Base-by-base conservation (phyloP, 108 stramenopile species). In the Conticribra guillardii region DNA sequence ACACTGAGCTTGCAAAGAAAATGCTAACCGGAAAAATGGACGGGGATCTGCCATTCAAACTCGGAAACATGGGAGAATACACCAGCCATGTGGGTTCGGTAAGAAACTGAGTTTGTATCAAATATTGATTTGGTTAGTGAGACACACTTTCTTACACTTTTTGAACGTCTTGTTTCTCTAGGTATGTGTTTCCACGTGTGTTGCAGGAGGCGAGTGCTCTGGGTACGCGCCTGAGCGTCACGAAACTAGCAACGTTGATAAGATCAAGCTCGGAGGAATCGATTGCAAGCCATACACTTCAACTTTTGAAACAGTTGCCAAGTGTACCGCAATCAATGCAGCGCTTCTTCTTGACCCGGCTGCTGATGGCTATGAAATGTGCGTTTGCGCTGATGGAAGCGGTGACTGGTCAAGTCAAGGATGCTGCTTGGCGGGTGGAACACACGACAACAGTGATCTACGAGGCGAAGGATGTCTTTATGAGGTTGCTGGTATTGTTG, bases 261-360 rank as follows among this genome's bases (percentile, higher is more conserved):
- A 82, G 54, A 61, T 79, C 51, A 74, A 74, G 50, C 82, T 82
- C 31, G 82, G 82, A 17, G 82, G 78, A 3, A 82, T 82, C 67
- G 67, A 79, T 17, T 82, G 82, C 73, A 79, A 60, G 47, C 82
- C 82, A 14, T 82, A 75, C 61, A 78, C 82, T 17, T 46, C 82
- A 33, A 79, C 82, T 9, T 82, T 67, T 37, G 78, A 73, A 46
- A 74, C 77, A 32, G 54, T 69, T 28, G 50, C 67, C 14, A 74
- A 79, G 44, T 82, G 82, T 48, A 54, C 19, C 4, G 78, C 65
- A 14, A 74, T 79, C 28, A 60, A 79, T 44, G 44, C 73, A 47
- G 69, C 55, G 30, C 73, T 82, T 33, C 33, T 22, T 32, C 21
- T 56, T 31, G 55, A 82, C 33, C 67, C 82, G 19, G 57, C 22